phyloP scores from a whole-genome alignment of 139 green algal species.

The Auxenochlorella pyrenoidosa region DNA sequence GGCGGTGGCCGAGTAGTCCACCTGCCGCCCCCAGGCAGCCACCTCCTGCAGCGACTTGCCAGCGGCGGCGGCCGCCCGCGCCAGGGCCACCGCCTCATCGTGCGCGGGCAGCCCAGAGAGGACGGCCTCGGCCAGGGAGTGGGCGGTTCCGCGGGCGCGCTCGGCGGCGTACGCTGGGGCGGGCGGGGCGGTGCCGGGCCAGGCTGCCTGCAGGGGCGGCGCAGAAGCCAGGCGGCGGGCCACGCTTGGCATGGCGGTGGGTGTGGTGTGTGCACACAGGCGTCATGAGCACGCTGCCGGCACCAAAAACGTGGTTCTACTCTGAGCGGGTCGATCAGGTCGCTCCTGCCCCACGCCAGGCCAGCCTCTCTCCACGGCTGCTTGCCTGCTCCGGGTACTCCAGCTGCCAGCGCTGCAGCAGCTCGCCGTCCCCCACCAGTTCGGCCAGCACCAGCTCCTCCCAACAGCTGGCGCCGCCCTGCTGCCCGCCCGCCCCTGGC shows the following conservation, averaged over 20 bases:
- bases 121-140: constrained; percentile 50
- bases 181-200: constrained; percentile 20
- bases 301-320: too few relatives aligned
- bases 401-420: constrained; percentile 43
- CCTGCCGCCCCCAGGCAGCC: background rate
- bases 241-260: background rate
- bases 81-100: constrained; percentile 65
- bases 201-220: constrained; percentile 10
- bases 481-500: background rate
- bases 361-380: background rate
- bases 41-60: constrained; percentile 53
- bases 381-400: constrained; percentile 30
- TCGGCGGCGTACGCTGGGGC: constrained; percentile 14
- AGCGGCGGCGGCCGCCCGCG: constrained; percentile 49
- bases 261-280: too few relatives aligned
- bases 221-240: background rate
- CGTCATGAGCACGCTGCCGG: too few relatives aligned
- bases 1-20: constrained; percentile 14
- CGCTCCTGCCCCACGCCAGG: background rate
- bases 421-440: constrained; percentile 49
- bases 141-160: constrained; percentile 29
- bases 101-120: constrained; percentile 60
- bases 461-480: background rate
- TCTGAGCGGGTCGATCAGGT: too few relatives aligned
- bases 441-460: constrained; percentile 41